Conservation (phyloP, 2,329 filamentous ascomycete species). For the Sclerotinia subarctica region DNA sequence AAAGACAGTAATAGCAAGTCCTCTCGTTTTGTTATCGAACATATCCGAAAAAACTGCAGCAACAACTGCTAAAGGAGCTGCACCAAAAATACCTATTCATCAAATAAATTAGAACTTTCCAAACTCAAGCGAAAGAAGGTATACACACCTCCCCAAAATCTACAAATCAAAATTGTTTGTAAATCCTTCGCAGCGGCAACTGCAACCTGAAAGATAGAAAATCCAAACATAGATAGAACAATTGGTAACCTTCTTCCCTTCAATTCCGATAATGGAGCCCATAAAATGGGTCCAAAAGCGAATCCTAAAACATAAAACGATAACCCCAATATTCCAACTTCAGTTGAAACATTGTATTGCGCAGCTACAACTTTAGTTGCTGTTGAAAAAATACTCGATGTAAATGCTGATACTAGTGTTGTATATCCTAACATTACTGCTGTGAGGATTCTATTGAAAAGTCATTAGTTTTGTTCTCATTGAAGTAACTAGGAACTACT, state of each 20-base stretch:
- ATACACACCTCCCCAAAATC: conserved; percentile 67
- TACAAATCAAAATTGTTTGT: conserved; percentile 65
- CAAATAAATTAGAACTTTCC: conserved; percentile 7
- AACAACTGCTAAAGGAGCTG: conserved; percentile 65
- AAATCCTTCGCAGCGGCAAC: conserved; percentile 65
- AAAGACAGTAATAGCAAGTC: conserved; percentile 56
- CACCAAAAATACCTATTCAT: conserved; percentile 56
- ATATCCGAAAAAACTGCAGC: conserved; percentile 71
- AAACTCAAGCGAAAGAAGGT: background rate
- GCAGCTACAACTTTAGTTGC: conserved; percentile 56
- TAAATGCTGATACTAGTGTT: conserved; percentile 68
- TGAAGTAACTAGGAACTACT: conserved; percentile 34
- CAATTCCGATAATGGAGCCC: conserved; percentile 71
- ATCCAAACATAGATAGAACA: conserved; percentile 61
- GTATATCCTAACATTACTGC: conserved; percentile 69
- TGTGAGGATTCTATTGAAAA: conserved; percentile 51
- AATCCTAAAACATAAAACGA: conserved; percentile 71
- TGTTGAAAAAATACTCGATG: conserved; percentile 71
- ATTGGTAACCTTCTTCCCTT: conserved; percentile 63
- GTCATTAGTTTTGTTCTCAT: conserved; percentile 37
- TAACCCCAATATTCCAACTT: conserved; percentile 63
- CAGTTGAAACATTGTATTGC: conserved; percentile 57
- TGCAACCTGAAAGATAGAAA: conserved; percentile 65
- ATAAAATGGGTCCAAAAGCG: conserved; percentile 67
- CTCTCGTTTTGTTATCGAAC: conserved; percentile 62